Evolutionary conservation across 1,284 basidiomycete species (phyloP).

Genomic region (Volvariella volvacea): DNA sequence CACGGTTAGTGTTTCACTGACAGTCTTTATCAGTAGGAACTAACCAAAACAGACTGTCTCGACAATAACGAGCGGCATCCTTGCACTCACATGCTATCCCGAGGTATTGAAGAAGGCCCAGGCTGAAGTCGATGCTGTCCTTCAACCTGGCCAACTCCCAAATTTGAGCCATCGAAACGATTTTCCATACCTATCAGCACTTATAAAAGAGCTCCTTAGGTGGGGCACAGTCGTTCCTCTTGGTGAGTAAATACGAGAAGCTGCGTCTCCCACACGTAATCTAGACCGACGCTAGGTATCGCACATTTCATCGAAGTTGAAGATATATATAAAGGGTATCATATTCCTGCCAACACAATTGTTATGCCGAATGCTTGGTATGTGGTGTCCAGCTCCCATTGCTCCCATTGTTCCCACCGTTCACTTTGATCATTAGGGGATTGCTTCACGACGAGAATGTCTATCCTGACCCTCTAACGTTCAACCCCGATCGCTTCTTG

Average conservation of each 20-base stretch:
- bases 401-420: not conserved
- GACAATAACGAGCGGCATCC: constrained; percentile 26
- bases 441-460: constrained; percentile 30
- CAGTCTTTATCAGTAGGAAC: not conserved
- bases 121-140: constrained; percentile 28
- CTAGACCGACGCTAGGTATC: not conserved
- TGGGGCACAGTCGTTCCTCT: constrained; percentile 16
- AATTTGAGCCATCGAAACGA: constrained; percentile 20
- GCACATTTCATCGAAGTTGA: constrained; percentile 1
- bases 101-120: constrained; percentile 26
- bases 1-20: too few species aligned
- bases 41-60: constrained; percentile 14
- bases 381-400: not conserved
- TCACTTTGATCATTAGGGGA: too few species aligned
- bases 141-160: constrained; percentile 26
- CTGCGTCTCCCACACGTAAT: not conserved
- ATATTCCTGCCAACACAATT: not conserved
- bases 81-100: constrained; percentile 31
- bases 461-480: constrained; percentile 29
- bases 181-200: constrained; percentile 29
- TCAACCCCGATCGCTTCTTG: constrained; percentile 32
- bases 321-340: constrained; percentile 1
- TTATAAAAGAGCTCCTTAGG: constrained; percentile 26
- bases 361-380: not conserved
- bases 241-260: constrained; percentile 6